phyloP scores from a whole-genome alignment of 805 yeast genomes.

The Huiozyma sinensis region DNA sequence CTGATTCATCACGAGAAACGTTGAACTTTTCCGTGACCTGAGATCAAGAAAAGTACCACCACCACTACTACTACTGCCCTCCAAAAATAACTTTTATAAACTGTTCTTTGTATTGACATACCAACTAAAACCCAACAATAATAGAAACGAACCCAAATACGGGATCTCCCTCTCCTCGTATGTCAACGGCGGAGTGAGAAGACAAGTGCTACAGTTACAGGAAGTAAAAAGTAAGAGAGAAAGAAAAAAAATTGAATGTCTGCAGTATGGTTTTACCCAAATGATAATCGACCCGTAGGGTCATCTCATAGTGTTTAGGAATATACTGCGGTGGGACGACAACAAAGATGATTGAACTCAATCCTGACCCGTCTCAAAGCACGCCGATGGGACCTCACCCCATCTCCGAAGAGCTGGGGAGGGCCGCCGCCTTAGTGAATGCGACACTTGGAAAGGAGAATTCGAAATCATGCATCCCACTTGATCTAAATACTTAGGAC shows the following conservation, averaged over 20 bases:
- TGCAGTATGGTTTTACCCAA: constrained; percentile 99
- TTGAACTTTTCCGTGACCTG: no score
- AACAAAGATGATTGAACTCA: constrained; percentile 54
- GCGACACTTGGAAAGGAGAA: constrained; percentile 16
- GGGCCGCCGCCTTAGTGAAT: constrained; percentile 4
- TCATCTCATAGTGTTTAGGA: constrained; percentile 98
- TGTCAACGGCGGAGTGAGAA: no score
- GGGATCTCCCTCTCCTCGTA: no score
- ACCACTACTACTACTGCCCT: no score
- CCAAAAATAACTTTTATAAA: no score
- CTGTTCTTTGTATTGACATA: no score
- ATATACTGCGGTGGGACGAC: constrained; percentile 82
- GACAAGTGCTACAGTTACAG: neutral
- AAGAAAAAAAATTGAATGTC: constrained; percentile 41
- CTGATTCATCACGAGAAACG: constrained; percentile 27
- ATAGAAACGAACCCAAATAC: no score
- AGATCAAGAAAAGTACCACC: no score
- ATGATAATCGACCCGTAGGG: constrained; percentile 83
- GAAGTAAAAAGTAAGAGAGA: neutral
- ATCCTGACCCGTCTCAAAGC: constrained; percentile 23
- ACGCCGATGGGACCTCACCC: neutral
- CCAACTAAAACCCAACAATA: no score
- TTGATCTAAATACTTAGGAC: constrained; percentile 43
- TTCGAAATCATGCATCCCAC: constrained; percentile 36
- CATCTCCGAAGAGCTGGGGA: neutral